A percentile compares a stretch with the other conserved stretches of the same genome.
Evolutionary conservation across 352 stramenopile genomes (phyloP).

Genomic region (Pythium vanterpoolii): DNA sequence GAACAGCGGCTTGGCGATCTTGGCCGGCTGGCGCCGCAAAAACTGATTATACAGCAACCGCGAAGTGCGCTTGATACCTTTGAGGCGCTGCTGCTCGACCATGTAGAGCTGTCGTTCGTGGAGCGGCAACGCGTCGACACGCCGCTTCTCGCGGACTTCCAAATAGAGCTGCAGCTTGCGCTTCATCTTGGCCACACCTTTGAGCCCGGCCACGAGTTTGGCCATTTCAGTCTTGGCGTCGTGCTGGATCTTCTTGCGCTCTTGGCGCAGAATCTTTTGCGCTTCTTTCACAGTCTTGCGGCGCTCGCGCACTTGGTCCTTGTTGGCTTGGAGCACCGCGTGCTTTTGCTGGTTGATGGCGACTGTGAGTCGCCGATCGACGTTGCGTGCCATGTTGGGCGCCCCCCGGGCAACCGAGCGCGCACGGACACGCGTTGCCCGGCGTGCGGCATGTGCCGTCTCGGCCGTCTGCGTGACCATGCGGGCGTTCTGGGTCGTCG

Average conservation of each 20-base stretch:
- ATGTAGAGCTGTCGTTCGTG: constrained; percentile 60
- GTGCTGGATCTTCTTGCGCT: constrained; percentile 35
- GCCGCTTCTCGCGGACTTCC: constrained; percentile 33
- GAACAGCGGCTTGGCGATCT: constrained; percentile 53
- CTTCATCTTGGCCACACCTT: constrained; percentile 51
- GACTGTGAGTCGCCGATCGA: constrained; percentile 35
- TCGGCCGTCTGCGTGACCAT: constrained; percentile 17
- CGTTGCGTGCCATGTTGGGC: background rate
- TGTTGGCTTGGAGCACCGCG: constrained; percentile 41
- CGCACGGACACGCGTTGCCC: constrained; percentile 2
- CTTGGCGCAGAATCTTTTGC: constrained; percentile 24
- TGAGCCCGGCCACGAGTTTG: constrained; percentile 39
- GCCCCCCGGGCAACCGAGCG: background rate
- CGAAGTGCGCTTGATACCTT: constrained; percentile 59
- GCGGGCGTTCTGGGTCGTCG: constrained; percentile 5
- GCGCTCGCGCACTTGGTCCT: constrained; percentile 38
- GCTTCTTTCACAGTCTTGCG: constrained; percentile 40
- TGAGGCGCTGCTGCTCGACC: constrained; percentile 55
- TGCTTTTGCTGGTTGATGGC: constrained; percentile 57
- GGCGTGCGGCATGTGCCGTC: constrained; percentile 6
- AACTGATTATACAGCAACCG: constrained; percentile 74
- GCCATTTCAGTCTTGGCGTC: constrained; percentile 41
- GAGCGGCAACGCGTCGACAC: constrained; percentile 41
- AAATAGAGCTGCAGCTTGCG: constrained; percentile 53
- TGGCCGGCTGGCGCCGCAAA: constrained; percentile 46